Conservation (phyloP, 1,139 yeast genomes). For the Blastobotrys indianensis region DNA sequence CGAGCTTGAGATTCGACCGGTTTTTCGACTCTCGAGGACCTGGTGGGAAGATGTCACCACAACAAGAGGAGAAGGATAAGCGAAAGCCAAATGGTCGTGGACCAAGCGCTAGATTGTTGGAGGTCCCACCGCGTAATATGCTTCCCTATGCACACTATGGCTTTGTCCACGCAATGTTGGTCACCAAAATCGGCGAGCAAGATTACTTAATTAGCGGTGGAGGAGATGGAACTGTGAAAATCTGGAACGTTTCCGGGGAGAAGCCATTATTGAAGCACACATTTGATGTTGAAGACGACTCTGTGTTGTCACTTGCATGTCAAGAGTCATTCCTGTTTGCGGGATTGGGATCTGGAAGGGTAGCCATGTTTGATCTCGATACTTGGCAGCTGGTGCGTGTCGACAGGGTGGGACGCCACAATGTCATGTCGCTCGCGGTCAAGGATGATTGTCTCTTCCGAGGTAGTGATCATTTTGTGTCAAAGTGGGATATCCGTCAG, state of each 20-base stretch:
- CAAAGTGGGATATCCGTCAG: conserved; percentile 30
- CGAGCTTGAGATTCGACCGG: conserved; percentile 74
- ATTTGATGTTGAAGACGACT: conserved; percentile 54
- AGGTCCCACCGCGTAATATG: conserved; percentile 60
- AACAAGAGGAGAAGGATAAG: conserved; percentile 21
- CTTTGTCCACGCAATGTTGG: conserved; percentile 68
- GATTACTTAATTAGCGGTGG: conserved; percentile 63
- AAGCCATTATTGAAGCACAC: conserved; percentile 34
- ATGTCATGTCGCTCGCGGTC: conserved; percentile 49
- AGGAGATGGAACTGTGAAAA: conserved; percentile 79
- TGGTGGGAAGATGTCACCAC: conserved; percentile 49
- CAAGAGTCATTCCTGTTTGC: conserved; percentile 66
- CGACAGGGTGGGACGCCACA: conserved; percentile 41
- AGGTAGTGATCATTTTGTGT: conserved; percentile 42
- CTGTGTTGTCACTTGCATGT: conserved; percentile 57
- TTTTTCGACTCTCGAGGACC: conserved; percentile 92
- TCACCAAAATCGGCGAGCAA: conserved; percentile 27
- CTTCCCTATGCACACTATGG: conserved; percentile 87
- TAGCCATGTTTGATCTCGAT: conserved; percentile 78
- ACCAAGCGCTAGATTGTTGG: conserved; percentile 41
- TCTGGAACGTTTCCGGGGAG: conserved; percentile 48
- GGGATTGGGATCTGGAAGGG: conserved; percentile 66
- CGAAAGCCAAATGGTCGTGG: conserved; percentile 4
- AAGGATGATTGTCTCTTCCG: conserved; percentile 48
- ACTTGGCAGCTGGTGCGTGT: conserved; percentile 63